Evolutionary conservation across 805 yeast species (phyloP).

Genomic region (Schizosaccharomyces octosporus): DNA sequence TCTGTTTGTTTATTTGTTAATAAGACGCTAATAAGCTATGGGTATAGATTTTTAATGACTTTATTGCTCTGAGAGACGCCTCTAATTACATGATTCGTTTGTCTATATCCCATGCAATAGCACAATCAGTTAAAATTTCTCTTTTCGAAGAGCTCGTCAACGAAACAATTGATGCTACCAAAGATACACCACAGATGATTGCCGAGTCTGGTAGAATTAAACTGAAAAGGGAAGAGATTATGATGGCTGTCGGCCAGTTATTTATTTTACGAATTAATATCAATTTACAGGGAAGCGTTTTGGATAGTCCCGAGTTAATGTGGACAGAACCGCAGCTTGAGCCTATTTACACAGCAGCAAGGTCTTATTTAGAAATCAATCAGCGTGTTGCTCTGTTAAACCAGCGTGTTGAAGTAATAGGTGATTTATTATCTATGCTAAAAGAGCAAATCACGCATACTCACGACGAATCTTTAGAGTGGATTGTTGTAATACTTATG

Average conservation of each 20-base stretch:
- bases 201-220: constrained; percentile 86
- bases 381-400: constrained; percentile 76
- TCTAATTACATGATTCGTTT: constrained; percentile 74
- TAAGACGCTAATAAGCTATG: background rate
- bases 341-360: constrained; percentile 89
- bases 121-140: constrained; percentile 87
- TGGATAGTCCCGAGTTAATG: constrained; percentile 93
- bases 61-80: constrained; percentile 76
- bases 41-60: constrained; percentile 56
- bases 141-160: constrained; percentile 87
- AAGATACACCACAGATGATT: constrained; percentile 87
- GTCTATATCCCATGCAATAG: constrained; percentile 82
- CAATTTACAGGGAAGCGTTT: constrained; percentile 28
- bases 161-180: constrained; percentile 90
- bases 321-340: constrained; percentile 97
- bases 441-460: constrained; percentile 39
- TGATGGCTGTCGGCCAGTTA: constrained; percentile 91
- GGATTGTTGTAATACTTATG: constrained; percentile 69
- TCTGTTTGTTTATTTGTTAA: background rate
- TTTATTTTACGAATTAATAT: constrained; percentile 40
- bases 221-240: constrained; percentile 80
- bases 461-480: constrained; percentile 57
- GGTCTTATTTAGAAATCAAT: constrained; percentile 68
- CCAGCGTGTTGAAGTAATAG: constrained; percentile 78
- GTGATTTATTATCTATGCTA: constrained; percentile 81